Conservation (phyloP, 1,139 yeast species). For the Lodderomyces elongisporus region DNA sequence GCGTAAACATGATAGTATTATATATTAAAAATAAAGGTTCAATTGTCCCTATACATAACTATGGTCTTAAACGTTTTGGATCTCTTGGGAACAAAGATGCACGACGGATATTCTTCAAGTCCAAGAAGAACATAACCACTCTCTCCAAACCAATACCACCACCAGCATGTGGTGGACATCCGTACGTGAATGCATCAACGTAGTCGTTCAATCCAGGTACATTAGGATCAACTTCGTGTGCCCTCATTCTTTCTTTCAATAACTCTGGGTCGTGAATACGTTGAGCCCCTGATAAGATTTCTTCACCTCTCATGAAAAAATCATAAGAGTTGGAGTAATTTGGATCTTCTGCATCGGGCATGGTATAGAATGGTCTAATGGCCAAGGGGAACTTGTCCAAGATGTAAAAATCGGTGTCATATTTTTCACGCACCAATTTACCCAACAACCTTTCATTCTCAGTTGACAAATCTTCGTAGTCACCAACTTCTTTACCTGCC, state of each 20-base stretch:
- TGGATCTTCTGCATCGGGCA: constrained; percentile 94
- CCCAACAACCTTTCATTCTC: constrained; percentile 94
- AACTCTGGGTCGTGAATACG: constrained; percentile 93
- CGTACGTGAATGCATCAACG: constrained; percentile 86
- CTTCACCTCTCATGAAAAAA: constrained; percentile 99
- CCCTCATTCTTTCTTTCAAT: constrained; percentile 73
- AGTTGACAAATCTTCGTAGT: constrained; percentile 84
- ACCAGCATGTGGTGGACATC: constrained; percentile 99
- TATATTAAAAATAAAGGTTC: too few relatives aligned
- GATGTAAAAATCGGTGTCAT: constrained; percentile 95
- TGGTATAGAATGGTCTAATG: constrained; percentile 96
- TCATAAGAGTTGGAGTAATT: constrained; percentile 92
- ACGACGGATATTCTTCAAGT: constrained; percentile 93
- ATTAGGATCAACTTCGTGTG: constrained; percentile 76
- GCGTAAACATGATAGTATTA: too few relatives aligned
- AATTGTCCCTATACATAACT: too few relatives aligned
- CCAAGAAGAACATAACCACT: constrained; percentile 96
- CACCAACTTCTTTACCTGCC: constrained; percentile 78
- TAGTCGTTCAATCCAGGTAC: constrained; percentile 85
- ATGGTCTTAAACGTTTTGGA: constrained; percentile 91
- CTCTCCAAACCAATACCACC: constrained; percentile 99
- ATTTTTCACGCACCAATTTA: constrained; percentile 83
- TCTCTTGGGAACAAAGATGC: constrained; percentile 99
- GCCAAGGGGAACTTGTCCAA: constrained; percentile 97
- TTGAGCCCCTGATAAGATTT: constrained; percentile 97